These are phyloP conservation scores for Diversispora eburnea DNA, from an alignment of 192 early-diverging fungal species.

Conservation along the genomic window DNA sequence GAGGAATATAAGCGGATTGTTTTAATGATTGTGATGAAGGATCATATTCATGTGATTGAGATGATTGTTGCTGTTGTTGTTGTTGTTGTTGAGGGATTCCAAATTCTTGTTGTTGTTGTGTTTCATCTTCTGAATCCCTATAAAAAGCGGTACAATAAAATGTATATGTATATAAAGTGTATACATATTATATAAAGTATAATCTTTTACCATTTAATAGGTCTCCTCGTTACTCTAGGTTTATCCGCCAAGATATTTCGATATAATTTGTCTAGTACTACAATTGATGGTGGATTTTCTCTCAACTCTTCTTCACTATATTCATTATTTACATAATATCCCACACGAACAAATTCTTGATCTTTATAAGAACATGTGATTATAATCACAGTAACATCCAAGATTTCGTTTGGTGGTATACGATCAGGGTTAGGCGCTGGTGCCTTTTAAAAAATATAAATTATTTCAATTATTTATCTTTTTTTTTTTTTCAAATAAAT, in stretches of 20 bases:
- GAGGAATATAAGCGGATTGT: no score
- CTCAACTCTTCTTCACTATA: slow-evolving; percentile 80
- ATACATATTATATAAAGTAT: no score
- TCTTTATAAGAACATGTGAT: slow-evolving; percentile 86
- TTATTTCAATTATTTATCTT: neutral
- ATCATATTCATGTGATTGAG: no score
- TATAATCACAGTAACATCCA: slow-evolving; percentile 89
- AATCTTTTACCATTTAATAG: slow-evolving; percentile 60
- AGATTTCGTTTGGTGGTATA: slow-evolving; percentile 75
- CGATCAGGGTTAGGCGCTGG: slow-evolving; percentile 67
- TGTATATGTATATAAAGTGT: no score
- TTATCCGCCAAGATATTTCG: slow-evolving; percentile 90
- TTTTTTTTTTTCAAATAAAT: neutral
- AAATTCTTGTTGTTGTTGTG: neutral
- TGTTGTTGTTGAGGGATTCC: no score
- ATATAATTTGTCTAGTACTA: slow-evolving; percentile 71
- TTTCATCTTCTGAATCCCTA: slow-evolving; percentile 7
- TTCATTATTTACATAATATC: slow-evolving; percentile 98
- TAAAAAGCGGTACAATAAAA: neutral
- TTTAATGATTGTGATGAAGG: no score
- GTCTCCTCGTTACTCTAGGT: slow-evolving; percentile 86
- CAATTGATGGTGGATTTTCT: slow-evolving; percentile 70
- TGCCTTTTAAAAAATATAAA: slow-evolving; percentile 40
- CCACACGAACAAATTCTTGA: slow-evolving; percentile 94
- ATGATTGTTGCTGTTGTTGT: no score